phyloP scores from a whole-genome alignment of 345 rosid genomes.

The Passiflora organensis region DNA sequence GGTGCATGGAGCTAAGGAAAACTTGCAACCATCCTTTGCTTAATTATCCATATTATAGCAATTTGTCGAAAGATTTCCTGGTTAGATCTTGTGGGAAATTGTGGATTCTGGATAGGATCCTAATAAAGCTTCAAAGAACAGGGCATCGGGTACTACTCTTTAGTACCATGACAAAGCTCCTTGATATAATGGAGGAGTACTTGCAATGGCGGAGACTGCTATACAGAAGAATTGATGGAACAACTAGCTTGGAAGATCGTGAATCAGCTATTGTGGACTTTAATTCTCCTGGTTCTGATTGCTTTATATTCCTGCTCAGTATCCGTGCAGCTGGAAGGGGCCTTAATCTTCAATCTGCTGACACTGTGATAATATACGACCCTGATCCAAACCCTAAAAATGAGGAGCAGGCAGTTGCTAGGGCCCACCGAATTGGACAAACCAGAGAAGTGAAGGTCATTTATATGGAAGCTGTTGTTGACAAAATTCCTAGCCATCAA shows the following conservation, averaged over 20 bases:
- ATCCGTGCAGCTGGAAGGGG: constrained; percentile 99
- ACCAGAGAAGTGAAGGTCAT: constrained; percentile 94
- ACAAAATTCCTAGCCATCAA: constrained; percentile 79
- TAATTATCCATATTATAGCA: constrained; percentile 87
- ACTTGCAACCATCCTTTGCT: constrained; percentile 97
- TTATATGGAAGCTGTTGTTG: constrained; percentile 99
- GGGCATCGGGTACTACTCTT: constrained; percentile 97
- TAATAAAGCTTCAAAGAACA: constrained; percentile 83
- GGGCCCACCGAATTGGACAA: constrained; percentile 99
- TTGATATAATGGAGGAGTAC: constrained; percentile 96
- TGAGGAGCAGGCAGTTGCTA: constrained; percentile 99
- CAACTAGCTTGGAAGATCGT: constrained; percentile 98
- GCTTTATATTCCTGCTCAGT: constrained; percentile 94
- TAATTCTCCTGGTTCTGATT: constrained; percentile 75
- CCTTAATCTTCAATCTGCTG: constrained; percentile 99
- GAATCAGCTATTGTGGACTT: constrained; percentile 98
- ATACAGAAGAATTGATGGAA: constrained; percentile 96
- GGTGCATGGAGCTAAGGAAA: constrained; percentile 99
- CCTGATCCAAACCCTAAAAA: constrained; percentile 99
- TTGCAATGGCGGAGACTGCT: constrained; percentile 89
- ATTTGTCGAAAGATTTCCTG: constrained; percentile 85
- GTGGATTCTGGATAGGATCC: constrained; percentile 94
- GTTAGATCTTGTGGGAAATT: constrained; percentile 93
- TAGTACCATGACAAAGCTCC: constrained; percentile 99
- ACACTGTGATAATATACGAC: constrained; percentile 96